These are phyloP conservation scores for Macrophomina tecta DNA, from an alignment of 2,329 filamentous ascomycete species.

Conservation along the genomic window DNA sequence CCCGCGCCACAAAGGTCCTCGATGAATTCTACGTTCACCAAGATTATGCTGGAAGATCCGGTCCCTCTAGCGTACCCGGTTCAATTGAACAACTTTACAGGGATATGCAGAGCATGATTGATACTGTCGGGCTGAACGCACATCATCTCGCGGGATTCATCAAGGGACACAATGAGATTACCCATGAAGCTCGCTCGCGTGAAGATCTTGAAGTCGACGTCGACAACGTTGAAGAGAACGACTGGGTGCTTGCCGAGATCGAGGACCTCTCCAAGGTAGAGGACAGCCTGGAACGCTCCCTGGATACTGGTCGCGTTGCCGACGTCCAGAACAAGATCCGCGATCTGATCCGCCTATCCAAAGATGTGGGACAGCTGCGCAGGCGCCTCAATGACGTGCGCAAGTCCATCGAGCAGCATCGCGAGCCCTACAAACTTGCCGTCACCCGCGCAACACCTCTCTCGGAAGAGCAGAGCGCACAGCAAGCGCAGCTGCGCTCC, in stretches of 20 bases:
- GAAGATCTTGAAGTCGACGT: slow-evolving; percentile 65
- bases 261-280: slow-evolving; percentile 69
- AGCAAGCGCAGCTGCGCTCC: slow-evolving; percentile 82
- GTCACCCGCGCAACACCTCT: slow-evolving; percentile 73
- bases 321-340: slow-evolving; percentile 72
- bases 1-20: slow-evolving; percentile 9
- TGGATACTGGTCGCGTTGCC: slow-evolving; percentile 72
- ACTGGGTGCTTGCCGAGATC: slow-evolving; percentile 80
- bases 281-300: slow-evolving; percentile 65
- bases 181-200: slow-evolving; percentile 62
- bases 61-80: slow-evolving; percentile 50
- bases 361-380: slow-evolving; percentile 73
- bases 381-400: slow-evolving; percentile 71
- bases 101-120: slow-evolving; percentile 92
- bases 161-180: slow-evolving; percentile 64
- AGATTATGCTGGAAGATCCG: slow-evolving; percentile 49
- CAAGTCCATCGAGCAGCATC: slow-evolving; percentile 72
- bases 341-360: slow-evolving; percentile 69
- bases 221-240: slow-evolving; percentile 58
- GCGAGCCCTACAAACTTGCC: slow-evolving; percentile 71
- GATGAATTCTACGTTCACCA: slow-evolving; percentile 67
- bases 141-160: slow-evolving; percentile 67
- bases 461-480: slow-evolving; percentile 80
- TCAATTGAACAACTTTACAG: slow-evolving; percentile 66
- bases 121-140: slow-evolving; percentile 86